Evolutionary conservation across 768 basidiomycete genomes (phyloP), one percentile per base, ranked within the genome.

Genomic region (Suillus paluster): DNA sequence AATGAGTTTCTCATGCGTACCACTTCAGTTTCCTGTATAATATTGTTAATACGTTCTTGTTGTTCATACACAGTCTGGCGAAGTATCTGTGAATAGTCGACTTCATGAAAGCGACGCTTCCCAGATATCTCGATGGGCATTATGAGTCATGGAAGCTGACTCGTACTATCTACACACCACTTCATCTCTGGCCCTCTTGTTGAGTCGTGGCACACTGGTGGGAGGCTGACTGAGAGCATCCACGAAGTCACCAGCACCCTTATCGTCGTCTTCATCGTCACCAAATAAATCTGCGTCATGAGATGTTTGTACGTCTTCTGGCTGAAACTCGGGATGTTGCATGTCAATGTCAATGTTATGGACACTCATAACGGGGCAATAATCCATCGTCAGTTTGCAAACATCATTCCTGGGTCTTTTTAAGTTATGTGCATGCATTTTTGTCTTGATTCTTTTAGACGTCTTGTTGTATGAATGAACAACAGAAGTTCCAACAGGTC

Each of bases 81-180:
- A 38, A 62, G 48, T 46, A 15, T 5, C 15, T 46, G 7, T 5
- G 48, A 58, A 38, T 23, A 62, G 21, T 62, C 27, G 2, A 58
- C 61, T 52, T 62, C 61, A 5, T 45, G 14, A 21, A 41, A 25
- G 30, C 25, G 36, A 49, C 41, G 38, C 41, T 62, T 62, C 9
- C 15, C 57, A 45, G 25, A n/a, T 19, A 17, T 2, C 53, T 34
- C 19, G 33, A 36, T 39, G 6, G 30, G 23, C 4, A 8, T 9
- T 2, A 54, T 39, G 38, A 33, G 53, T 55, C 53, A 17, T 2
- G 7, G 38, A 55, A 21, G 15, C 2, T 39, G 53, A 25, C 14
- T 21, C 0, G 5, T 36, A 2, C n/a, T 39, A 33, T 33, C 9
- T 4, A 33, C 30, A 1, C 27, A 44, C 57, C 27, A 30, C 17